These are phyloP conservation scores for Poa annua DNA, from an alignment of 176 grass and related monocot species.

Conservation along the genomic window DNA sequence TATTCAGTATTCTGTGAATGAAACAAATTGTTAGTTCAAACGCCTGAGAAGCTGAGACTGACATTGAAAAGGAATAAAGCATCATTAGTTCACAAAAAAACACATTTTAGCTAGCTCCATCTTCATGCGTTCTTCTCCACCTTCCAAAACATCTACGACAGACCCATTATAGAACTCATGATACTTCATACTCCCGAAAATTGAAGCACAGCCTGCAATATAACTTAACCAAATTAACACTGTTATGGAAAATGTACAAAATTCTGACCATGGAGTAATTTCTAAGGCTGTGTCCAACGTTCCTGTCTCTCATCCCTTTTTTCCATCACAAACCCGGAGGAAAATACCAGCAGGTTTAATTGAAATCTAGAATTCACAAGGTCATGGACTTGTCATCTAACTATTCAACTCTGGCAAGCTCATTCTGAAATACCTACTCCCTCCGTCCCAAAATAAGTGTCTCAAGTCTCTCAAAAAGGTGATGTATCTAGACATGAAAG, in stretches of 20 bases:
- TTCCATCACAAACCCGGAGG: neutral
- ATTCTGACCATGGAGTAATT: neutral
- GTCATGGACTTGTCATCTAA: neutral
- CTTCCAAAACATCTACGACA: neutral
- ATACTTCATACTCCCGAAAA: neutral
- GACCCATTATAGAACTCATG: neutral
- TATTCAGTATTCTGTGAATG: conserved; percentile 57
- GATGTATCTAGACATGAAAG: too few relatives aligned
- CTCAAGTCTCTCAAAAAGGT: too few relatives aligned
- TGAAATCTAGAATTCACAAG: neutral
- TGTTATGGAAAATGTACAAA: neutral
- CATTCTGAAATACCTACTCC: neutral
- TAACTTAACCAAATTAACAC: conserved; percentile 26
- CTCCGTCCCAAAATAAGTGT: too few relatives aligned
- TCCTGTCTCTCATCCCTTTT: neutral
- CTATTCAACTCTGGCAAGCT: neutral
- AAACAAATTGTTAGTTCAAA: conserved; percentile 30
- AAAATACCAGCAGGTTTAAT: neutral
- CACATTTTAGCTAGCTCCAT: conserved; percentile 56
- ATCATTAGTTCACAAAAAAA: neutral
- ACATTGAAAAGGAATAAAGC: neutral
- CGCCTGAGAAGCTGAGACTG: neutral
- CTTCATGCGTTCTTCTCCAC: conserved; percentile 39
- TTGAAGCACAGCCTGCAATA: neutral
- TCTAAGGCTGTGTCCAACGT: neutral